Evolutionary conservation across 768 basidiomycete species (phyloP).

Genomic region (Mrakia hoshinonis): DNA sequence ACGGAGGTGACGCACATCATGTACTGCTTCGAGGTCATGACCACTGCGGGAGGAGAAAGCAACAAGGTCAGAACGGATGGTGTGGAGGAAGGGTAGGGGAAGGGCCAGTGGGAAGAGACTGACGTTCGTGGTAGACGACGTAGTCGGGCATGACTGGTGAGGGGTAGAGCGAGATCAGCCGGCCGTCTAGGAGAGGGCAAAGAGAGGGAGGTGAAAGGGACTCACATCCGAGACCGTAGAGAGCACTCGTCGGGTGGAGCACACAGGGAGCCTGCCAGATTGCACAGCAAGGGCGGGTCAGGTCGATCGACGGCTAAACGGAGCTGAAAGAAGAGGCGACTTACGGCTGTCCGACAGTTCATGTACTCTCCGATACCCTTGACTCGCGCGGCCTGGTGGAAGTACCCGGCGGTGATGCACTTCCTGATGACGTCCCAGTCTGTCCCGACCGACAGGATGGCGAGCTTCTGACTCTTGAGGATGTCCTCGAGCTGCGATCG

Average conservation of each 20-base stretch:
- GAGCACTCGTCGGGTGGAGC: constrained; percentile 88
- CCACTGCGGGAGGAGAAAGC: constrained; percentile 27
- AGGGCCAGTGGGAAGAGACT: constrained; percentile 23
- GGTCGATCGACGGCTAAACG: background rate
- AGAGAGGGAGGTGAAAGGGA: background rate
- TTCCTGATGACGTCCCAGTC: constrained; percentile 91
- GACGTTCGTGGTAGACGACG: constrained; percentile 84
- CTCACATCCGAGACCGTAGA: constrained; percentile 92
- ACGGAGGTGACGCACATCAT: constrained; percentile 99
- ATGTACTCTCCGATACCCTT: constrained; percentile 99
- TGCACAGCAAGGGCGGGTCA: constrained; percentile 3
- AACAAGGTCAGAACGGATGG: background rate
- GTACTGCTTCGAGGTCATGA: constrained; percentile 48
- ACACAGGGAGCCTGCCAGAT: constrained; percentile 68
- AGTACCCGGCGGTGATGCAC: constrained; percentile 94
- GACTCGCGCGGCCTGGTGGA: constrained; percentile 95
- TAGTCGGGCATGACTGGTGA: constrained; percentile 81
- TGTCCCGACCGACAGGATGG: constrained; percentile 77
- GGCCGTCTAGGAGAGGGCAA: background rate
- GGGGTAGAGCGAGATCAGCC: constrained; percentile 5
- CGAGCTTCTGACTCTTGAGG: constrained; percentile 99
- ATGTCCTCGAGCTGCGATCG: constrained; percentile 93
- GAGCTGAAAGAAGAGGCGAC: constrained; percentile 15
- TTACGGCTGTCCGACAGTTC: constrained; percentile 74
- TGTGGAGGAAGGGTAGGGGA: constrained; percentile 42